Evolutionary conservation across 345 rosid species (phyloP), one percentile per base, ranked within the genome.

Genomic region (Ceriops decandra): DNA sequence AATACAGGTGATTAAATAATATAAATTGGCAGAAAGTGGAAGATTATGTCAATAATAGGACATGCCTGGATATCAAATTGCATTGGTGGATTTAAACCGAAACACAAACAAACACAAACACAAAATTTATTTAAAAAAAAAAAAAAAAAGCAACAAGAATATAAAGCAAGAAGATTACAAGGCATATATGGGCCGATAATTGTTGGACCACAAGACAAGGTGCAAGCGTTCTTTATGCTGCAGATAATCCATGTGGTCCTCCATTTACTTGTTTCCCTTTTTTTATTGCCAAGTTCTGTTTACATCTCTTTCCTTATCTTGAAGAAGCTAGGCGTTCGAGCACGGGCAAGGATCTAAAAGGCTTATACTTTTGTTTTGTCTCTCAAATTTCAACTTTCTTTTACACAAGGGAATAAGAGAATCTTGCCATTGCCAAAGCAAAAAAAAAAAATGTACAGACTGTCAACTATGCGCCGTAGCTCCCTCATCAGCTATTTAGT

Each of bases 331-430:
- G 67, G 67, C 22, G 67, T 70, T 30, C 63, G 17, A 57, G 17
- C 74, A 54, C n/a, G 54, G 58, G 7, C 15, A 21, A 30, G 59
- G 52, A 69, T 69, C 76, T 66, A 57, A 69, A 38, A 72, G 63
- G 6, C 33, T 32, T 32, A 52, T 36, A 2, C 64, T 24, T 61
- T 61, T 69, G 1, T 22, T 35, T 8, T 17, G 4, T 31, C 20
- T 52, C 19, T 2, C 49, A 42, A 42, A 42, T 42, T 42, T 42
- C 49, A 42, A 11, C 11, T 42, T 42, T 5, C 0, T 19, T 21
- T 19, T 5, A 24, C 28, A 11, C 59, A 21, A 24, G 57, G 27
- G 19, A 28, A 47, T 42, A 54, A 19, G 49, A 53, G 53, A 47
- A 66, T 70, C 68, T 46, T 22, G 10, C 64, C 52, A 64, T 46